A percentile compares a stretch with the other conserved stretches of the same genome.
phyloP scores from a whole-genome alignment of 1,284 basidiomycete genomes.

The Kalmanozyma brasiliensis region DNA sequence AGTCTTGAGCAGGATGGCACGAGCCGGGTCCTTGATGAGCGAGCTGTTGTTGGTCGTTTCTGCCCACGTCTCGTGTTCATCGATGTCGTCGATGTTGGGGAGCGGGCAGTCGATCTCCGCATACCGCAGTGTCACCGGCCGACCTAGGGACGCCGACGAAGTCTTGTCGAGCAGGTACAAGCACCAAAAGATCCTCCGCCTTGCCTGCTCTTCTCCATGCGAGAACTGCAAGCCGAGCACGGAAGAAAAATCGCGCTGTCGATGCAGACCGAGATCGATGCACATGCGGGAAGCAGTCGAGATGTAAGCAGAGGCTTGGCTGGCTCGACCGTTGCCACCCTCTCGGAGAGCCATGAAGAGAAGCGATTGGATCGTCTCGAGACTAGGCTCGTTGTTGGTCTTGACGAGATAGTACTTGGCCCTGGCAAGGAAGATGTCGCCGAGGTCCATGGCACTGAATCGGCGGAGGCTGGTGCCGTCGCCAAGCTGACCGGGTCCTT shows the following conservation, averaged over 20 bases:
- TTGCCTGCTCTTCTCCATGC: constrained; percentile 49
- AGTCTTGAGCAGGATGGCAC: constrained; percentile 40
- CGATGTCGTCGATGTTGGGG: constrained; percentile 44
- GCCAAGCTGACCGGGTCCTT: constrained; percentile 15
- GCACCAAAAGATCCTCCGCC: constrained; percentile 53
- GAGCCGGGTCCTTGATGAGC: constrained; percentile 36
- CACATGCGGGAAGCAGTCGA: constrained; percentile 53
- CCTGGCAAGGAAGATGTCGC: constrained; percentile 51
- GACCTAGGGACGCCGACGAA: constrained; percentile 45
- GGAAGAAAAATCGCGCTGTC: constrained; percentile 38
- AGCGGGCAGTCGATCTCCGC: constrained; percentile 59
- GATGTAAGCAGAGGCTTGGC: constrained; percentile 47
- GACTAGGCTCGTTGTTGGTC: constrained; percentile 50
- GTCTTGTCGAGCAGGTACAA: constrained; percentile 56
- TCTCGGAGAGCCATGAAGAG: constrained; percentile 58
- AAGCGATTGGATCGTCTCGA: constrained; percentile 53
- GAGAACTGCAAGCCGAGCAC: constrained; percentile 42
- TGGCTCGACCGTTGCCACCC: constrained; percentile 48
- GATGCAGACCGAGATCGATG: constrained; percentile 56
- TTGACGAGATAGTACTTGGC: constrained; percentile 55
- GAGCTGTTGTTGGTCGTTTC: constrained; percentile 48
- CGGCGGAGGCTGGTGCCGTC: constrained; percentile 23
- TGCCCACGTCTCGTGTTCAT: constrained; percentile 51
- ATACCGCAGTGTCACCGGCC: constrained; percentile 50
- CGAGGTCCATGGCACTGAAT: constrained; percentile 33